Evolutionary conservation across 192 early-diverging fungal species (phyloP).

Genomic region (Coemansia sp.): DNA sequence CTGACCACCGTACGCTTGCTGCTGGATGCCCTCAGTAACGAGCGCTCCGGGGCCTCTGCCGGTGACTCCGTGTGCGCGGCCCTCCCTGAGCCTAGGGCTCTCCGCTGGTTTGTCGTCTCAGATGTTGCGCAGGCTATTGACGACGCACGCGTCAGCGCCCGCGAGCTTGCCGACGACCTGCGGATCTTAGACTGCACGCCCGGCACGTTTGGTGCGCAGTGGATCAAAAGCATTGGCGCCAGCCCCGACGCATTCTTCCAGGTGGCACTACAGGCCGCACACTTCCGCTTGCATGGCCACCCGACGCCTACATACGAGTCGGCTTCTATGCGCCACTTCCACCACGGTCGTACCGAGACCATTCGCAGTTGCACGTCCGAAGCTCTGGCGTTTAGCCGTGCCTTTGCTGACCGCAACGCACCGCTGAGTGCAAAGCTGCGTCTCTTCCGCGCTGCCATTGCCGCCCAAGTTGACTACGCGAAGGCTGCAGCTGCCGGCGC

Average conservation of each 20-base stretch:
- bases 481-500: slow-evolving; percentile 69
- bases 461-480: slow-evolving; percentile 72
- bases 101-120: slow-evolving; percentile 69
- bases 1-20: slow-evolving; percentile 82
- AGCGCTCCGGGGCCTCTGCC: slow-evolving; percentile 18
- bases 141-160: slow-evolving; percentile 64
- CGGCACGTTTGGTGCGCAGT: slow-evolving; percentile 75
- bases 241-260: slow-evolving; percentile 92
- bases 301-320: slow-evolving; percentile 76
- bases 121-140: slow-evolving; percentile 59
- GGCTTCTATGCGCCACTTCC: slow-evolving; percentile 68
- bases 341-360: slow-evolving; percentile 91
- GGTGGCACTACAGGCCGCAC: slow-evolving; percentile 84
- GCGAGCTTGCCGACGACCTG: slow-evolving; percentile 66
- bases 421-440: slow-evolving; percentile 50
- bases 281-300: slow-evolving; percentile 69
- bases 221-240: slow-evolving; percentile 77
- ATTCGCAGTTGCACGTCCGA: slow-evolving; percentile 78
- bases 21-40: slow-evolving; percentile 63
- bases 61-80: slow-evolving; percentile 33
- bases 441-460: slow-evolving; percentile 64
- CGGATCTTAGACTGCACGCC: slow-evolving; percentile 70
- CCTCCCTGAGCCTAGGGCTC: slow-evolving; percentile 56
- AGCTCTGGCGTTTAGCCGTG: slow-evolving; percentile 70
- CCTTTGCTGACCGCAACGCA: slow-evolving; percentile 68